These are phyloP conservation scores for Cyberlindnera subsufficiens DNA, from an alignment of 805 yeast species.

Conservation along the genomic window DNA sequence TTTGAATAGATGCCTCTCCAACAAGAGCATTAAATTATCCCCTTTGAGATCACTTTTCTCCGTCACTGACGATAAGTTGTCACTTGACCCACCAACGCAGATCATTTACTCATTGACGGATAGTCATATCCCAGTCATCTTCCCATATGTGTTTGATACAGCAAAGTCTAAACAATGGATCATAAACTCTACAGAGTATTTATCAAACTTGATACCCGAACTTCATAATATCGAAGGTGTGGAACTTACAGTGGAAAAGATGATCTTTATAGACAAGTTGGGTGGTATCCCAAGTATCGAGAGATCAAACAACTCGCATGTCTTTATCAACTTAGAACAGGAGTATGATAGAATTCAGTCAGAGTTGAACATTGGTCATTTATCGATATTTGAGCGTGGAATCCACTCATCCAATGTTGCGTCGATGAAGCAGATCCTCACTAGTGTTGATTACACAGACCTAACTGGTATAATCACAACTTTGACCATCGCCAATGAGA, in stretches of 20 bases:
- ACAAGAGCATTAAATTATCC: conserved; percentile 4
- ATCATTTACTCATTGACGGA: conserved; percentile 5
- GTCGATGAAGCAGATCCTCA: conserved; percentile 56
- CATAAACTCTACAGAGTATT: conserved; percentile 35
- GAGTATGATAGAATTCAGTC: conserved; percentile 63
- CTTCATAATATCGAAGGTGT: conserved; percentile 1
- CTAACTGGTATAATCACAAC: conserved; percentile 89
- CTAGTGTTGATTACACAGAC: conserved; percentile 32
- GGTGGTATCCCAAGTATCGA: conserved; percentile 94
- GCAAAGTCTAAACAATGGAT: conserved; percentile 35
- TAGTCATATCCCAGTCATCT: conserved; percentile 36
- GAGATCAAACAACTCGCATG: conserved; percentile 77
- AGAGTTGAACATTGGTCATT: conserved; percentile 57
- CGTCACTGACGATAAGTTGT: not conserved
- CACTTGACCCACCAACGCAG: conserved; percentile 7
- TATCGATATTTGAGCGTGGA: conserved; percentile 38
- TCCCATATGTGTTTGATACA: conserved; percentile 65
- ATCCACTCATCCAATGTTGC: conserved; percentile 60
- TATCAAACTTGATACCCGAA: conserved; percentile 28
- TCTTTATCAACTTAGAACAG: conserved; percentile 77
- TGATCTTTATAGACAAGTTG: conserved; percentile 67
- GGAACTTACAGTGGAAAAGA: conserved; percentile 60
- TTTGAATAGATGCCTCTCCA: conserved; percentile 6
- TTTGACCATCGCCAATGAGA: conserved; percentile 59
- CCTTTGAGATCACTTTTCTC: conserved; percentile 17